Base-by-base conservation (phyloP, 306 rosid genomes). In the Fagus sylvatica region DNA sequence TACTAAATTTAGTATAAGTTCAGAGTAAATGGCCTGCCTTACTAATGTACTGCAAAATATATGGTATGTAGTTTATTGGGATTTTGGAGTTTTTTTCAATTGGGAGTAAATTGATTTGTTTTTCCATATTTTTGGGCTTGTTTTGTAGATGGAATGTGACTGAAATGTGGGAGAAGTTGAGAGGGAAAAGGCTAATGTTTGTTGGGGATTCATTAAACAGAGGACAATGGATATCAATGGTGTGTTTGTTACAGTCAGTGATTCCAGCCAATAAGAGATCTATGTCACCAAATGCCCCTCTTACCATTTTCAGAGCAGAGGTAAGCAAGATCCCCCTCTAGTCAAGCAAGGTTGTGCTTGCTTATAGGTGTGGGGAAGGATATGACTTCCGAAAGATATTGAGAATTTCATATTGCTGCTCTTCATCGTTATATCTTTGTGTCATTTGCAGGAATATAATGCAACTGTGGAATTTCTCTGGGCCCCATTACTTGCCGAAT, bases 221-320 rank as follows among this genome's bases (percentile, higher is more conserved):
- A 87, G 99, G 99, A 51, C 98, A 95, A 66, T 95, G 99, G 99
- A 93, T 95, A 83, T 89, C 99, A 56, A 86, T 95, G 96, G 90
- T 95, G 41, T 95, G 99, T 72, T 80, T 95, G 90, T 87, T 95
- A 68, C 99, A 95, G 76, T 91, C 96, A 28, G 97, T 85, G 73
- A 91, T 95, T 84, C 94, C 99, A 2, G 84, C 89, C 37, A 84
- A 95, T 74, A 91, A 86, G 86, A 91, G 90, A 85, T 88, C 98
- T 66, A 93, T 95, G 89, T 82, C 99, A 0, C 99, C 99, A 12
- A 95, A 95, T 82, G 99, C 99, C 7, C 88, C 75, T 67, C 97
- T 95, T 76, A 93, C 99, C 74, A 88, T 95, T 85, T 95, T 95
- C 74, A 83, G 86, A 86, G 96, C 99, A 42, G 93, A 88, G 98